Conservation (phyloP, 768 basidiomycete genomes). For the Crepidotus variabilis region DNA sequence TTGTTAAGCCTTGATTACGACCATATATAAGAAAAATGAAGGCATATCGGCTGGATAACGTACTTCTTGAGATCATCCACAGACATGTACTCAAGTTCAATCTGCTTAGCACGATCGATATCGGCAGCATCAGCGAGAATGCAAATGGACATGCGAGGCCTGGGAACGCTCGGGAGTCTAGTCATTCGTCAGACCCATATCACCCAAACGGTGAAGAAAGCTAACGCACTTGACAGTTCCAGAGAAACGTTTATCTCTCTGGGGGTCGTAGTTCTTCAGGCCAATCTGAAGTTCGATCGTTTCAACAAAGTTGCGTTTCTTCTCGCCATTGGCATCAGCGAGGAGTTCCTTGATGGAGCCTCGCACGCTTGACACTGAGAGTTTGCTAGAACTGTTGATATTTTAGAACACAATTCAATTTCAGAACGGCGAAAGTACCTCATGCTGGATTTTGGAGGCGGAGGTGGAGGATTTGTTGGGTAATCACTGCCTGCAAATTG, state of each 20-base stretch:
- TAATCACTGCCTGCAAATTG: neutral
- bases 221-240: slow-evolving; percentile 86
- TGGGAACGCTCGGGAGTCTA: slow-evolving; percentile 94
- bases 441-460: slow-evolving; percentile 25
- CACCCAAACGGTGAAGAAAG: neutral
- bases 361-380: slow-evolving; percentile 99
- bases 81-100: slow-evolving; percentile 98
- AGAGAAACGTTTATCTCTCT: slow-evolving; percentile 99
- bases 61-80: slow-evolving; percentile 99
- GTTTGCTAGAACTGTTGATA: slow-evolving; percentile 56
- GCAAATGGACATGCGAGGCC: slow-evolving; percentile 99
- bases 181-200: neutral
- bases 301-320: slow-evolving; percentile 92
- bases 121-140: slow-evolving; percentile 99
- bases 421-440: slow-evolving; percentile 15
- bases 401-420: neutral
- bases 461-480: slow-evolving; percentile 11
- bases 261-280: slow-evolving; percentile 99
- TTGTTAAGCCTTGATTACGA: slow-evolving; percentile 80
- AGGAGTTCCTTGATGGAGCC: slow-evolving; percentile 91
- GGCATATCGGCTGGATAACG: too few relatives aligned
- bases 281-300: slow-evolving; percentile 96
- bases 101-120: slow-evolving; percentile 98
- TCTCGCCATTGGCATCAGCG: slow-evolving; percentile 78
- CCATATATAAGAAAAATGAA: neutral